Evolutionary conservation across 78 protist genomes (phyloP).

Genomic region (Dictyostelium firmibasis): DNA sequence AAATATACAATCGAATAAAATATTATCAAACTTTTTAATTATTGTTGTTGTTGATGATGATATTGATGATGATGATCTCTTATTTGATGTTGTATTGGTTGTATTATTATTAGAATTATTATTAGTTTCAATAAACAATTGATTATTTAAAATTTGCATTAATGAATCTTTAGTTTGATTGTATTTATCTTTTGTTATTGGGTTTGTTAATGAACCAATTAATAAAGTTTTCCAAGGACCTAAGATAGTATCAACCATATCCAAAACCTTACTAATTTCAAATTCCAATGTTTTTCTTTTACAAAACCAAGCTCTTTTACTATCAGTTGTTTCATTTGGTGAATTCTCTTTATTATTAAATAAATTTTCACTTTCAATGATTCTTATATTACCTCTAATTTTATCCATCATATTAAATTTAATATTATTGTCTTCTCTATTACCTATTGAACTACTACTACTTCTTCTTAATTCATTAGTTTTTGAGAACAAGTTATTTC

Average conservation of each 20-base stretch:
- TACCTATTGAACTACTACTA: not conserved
- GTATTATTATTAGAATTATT: not conserved
- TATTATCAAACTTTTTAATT: not conserved
- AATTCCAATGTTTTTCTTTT: conserved; percentile 48
- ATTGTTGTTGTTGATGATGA: not conserved
- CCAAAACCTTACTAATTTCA: conserved; percentile 10
- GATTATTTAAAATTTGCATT: not conserved
- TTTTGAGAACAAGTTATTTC: not conserved
- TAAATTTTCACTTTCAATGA: conserved; percentile 28
- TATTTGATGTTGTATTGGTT: not conserved
- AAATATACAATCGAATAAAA: not conserved
- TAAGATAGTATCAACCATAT: conserved; percentile 11
- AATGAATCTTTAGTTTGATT: not conserved
- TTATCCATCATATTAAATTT: conserved; percentile 31
- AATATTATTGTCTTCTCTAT: not conserved
- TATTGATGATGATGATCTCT: not conserved
- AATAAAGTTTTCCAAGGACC: conserved; percentile 44
- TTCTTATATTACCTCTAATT: conserved; percentile 22
- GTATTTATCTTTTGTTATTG: not conserved
- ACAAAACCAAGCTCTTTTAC: conserved; percentile 24
- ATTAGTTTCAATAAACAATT: not conserved
- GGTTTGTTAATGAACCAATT: not conserved
- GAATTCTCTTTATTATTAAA: conserved; percentile 48
- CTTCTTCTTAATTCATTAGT: not conserved
- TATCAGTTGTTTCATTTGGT: not conserved